phyloP scores from a whole-genome alignment of 2,329 filamentous ascomycete genomes.

The Colletotrichum limetticola region DNA sequence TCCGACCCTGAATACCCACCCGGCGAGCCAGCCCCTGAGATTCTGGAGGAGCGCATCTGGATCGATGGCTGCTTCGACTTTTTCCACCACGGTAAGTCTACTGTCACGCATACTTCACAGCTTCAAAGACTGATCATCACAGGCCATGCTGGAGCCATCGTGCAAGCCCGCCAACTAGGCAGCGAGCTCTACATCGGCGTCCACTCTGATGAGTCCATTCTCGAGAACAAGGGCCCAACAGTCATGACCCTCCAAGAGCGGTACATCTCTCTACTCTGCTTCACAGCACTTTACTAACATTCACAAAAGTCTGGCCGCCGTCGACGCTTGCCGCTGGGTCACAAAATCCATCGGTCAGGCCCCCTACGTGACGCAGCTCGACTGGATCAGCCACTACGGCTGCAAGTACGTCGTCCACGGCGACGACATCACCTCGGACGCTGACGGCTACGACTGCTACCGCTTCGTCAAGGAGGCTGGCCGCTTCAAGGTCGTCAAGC shows the following conservation, averaged over 20 bases:
- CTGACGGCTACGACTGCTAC: conserved; percentile 94
- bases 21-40: conserved; percentile 63
- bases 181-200: conserved; percentile 90
- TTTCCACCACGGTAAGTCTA: conserved; percentile 84
- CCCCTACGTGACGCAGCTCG: conserved; percentile 92
- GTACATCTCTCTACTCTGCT: conserved; percentile 49
- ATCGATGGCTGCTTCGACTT: conserved; percentile 99
- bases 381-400: conserved; percentile 95
- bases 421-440: conserved; percentile 96
- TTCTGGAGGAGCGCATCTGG: conserved; percentile 84
- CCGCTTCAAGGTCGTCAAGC: conserved; percentile 95
- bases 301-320: conserved; percentile 76
- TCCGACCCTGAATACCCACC: conserved; percentile 45
- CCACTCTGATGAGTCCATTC: conserved; percentile 94
- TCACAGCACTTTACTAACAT: conserved; percentile 20
- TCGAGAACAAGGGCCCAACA: conserved; percentile 96
- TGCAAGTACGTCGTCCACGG: conserved; percentile 97
- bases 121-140: background rate
- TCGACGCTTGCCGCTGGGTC: conserved; percentile 95
- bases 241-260: conserved; percentile 96
- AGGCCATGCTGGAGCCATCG: conserved; percentile 96
- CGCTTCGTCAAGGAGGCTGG: conserved; percentile 95
- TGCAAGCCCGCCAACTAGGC: conserved; percentile 93
- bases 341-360: conserved; percentile 85
- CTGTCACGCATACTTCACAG: background rate